phyloP scores from a whole-genome alignment of 805 yeast genomes.

The Wickerhamomyces strasburgensis region DNA sequence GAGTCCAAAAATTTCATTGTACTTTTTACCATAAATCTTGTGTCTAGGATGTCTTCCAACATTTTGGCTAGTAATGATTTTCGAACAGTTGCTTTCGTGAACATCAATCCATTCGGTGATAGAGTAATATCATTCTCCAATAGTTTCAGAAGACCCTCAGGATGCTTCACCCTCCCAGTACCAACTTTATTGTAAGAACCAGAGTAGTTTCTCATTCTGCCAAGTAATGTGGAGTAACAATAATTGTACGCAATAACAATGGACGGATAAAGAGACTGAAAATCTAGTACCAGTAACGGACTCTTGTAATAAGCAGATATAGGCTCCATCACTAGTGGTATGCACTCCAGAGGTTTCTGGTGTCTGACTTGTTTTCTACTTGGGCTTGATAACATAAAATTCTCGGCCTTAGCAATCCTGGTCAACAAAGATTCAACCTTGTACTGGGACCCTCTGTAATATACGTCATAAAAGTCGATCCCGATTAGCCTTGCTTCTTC shows the following conservation, averaged over 20 bases:
- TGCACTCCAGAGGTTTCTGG: slow-evolving; percentile 80
- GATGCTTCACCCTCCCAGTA: slow-evolving; percentile 38
- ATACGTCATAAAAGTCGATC: slow-evolving; percentile 81
- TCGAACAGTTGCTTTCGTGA: slow-evolving; percentile 60
- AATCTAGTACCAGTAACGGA: slow-evolving; percentile 86
- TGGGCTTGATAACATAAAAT: slow-evolving; percentile 70
- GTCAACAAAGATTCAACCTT: slow-evolving; percentile 84
- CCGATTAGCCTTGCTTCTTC: slow-evolving; percentile 87
- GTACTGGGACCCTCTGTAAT: slow-evolving; percentile 88
- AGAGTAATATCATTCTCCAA: slow-evolving; percentile 52
- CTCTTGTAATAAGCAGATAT: slow-evolving; percentile 77
- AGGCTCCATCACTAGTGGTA: slow-evolving; percentile 94
- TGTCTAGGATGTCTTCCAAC: slow-evolving; percentile 77
- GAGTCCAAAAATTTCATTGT: slow-evolving; percentile 58
- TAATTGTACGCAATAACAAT: slow-evolving; percentile 86
- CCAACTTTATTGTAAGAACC: slow-evolving; percentile 50
- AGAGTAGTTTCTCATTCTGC: slow-evolving; percentile 49
- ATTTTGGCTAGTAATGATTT: slow-evolving; percentile 75
- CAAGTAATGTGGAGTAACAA: slow-evolving; percentile 72
- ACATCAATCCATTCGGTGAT: slow-evolving; percentile 86
- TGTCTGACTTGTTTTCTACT: slow-evolving; percentile 73
- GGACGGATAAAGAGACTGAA: slow-evolving; percentile 92
- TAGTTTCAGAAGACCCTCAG: slow-evolving; percentile 51
- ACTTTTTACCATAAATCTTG: slow-evolving; percentile 71
- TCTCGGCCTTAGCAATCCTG: slow-evolving; percentile 73